A percentile compares a stretch with the other conserved stretches of the same genome.
phyloP scores from a whole-genome alignment of 768 basidiomycete species.

The Agaricus blazei region DNA sequence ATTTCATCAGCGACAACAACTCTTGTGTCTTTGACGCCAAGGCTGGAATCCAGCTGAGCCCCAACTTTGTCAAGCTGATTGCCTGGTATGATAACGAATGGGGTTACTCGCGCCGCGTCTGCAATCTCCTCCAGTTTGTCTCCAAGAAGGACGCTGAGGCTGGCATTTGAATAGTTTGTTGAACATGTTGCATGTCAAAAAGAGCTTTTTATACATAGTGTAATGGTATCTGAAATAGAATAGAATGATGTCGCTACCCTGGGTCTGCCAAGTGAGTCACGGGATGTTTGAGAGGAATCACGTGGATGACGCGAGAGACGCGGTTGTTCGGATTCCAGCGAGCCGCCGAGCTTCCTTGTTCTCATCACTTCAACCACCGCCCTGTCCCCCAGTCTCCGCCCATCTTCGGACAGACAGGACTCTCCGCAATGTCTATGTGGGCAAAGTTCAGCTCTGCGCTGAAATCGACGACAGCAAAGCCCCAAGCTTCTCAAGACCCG shows the following conservation, averaged over 20 bases:
- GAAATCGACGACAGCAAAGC: slow-evolving; percentile 27
- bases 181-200: background rate
- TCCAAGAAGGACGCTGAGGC: slow-evolving; percentile 63
- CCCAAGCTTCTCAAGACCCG: slow-evolving; percentile 22
- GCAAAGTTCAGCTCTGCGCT: slow-evolving; percentile 55
- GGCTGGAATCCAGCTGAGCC: slow-evolving; percentile 90
- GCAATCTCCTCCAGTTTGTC: slow-evolving; percentile 80
- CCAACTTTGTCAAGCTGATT: slow-evolving; percentile 94
- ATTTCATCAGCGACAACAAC: slow-evolving; percentile 74
- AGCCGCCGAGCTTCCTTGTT: background rate
- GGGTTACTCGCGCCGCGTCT: slow-evolving; percentile 91
- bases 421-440: slow-evolving; percentile 40
- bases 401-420: too few species aligned
- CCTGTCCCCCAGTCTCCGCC: background rate
- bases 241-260: background rate
- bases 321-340: slow-evolving; percentile 1
- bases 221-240: slow-evolving; percentile 8
- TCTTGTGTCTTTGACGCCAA: slow-evolving; percentile 93
- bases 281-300: background rate
- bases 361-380: background rate
- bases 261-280: background rate
- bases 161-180: slow-evolving; percentile 17
- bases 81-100: slow-evolving; percentile 95
- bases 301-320: slow-evolving; percentile 13
- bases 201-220: background rate